Percentiles rank a stretch among this genome's conserved stretches.
Conservation (phyloP, 169 alveolate species). For the Plasmodium falciparum region DNA sequence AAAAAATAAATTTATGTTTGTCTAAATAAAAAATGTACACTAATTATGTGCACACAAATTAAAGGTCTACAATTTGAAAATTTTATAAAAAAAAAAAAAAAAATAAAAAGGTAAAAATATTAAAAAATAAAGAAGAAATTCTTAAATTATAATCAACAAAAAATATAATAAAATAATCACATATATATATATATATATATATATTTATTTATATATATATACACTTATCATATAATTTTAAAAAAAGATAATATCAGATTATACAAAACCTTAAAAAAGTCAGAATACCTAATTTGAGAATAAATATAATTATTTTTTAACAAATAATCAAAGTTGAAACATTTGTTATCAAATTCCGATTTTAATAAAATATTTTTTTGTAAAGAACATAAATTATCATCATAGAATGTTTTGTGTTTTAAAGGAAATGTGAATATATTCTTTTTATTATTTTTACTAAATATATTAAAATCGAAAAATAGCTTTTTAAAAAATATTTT, state of each 20-base stretch:
- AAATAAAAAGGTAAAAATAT: slow-evolving; percentile 13
- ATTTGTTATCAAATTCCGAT: slow-evolving; percentile 32
- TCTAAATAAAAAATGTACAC: neutral
- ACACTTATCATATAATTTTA: slow-evolving; percentile 1
- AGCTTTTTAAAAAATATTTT: slow-evolving; percentile 62
- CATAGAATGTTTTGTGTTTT: neutral
- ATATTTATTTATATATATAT: neutral
- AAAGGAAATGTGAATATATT: neutral
- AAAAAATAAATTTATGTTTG: neutral
- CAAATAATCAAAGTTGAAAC: slow-evolving; percentile 48
- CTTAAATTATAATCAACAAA: slow-evolving; percentile 12
- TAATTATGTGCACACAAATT: neutral
- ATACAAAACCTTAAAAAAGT: slow-evolving; percentile 40
- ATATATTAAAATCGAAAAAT: slow-evolving; percentile 26
- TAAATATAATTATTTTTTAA: slow-evolving; percentile 25
- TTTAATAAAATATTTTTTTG: slow-evolving; percentile 36
- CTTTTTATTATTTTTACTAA: slow-evolving; percentile 2
- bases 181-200: neutral
- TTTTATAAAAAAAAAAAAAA: slow-evolving; percentile 10
- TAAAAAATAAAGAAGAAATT: slow-evolving; percentile 7
- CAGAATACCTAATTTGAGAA: slow-evolving; percentile 45
- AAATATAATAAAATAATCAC: slow-evolving; percentile 1
- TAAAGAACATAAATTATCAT: slow-evolving; percentile 14
- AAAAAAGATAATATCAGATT: slow-evolving; percentile 33
- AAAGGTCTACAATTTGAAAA: neutral